A percentile compares a stretch with the other conserved stretches of the same genome.
Evolutionary conservation across 495 filamentous ascomycete genomes (phyloP).

Genomic region (Glarea lozoyensis): DNA sequence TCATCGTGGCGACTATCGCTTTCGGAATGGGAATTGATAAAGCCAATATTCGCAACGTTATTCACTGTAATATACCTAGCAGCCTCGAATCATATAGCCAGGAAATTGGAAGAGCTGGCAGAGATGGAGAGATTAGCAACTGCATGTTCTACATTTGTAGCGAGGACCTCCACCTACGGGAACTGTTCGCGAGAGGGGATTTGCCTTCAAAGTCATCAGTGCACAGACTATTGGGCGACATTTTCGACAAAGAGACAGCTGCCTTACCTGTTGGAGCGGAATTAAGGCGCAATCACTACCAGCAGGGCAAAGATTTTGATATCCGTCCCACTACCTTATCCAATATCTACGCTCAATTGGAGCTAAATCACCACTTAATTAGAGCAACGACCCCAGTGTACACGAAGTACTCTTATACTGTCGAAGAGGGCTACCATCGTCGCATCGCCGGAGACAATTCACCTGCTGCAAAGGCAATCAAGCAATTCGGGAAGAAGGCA

Average conservation of each 20-base stretch:
- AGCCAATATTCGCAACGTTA: slow-evolving; percentile 45
- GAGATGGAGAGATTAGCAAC: slow-evolving; percentile 39
- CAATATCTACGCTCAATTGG: slow-evolving; percentile 16
- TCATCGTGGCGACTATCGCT: slow-evolving; percentile 51
- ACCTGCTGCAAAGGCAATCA: slow-evolving; percentile 28
- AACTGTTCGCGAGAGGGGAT: slow-evolving; percentile 47
- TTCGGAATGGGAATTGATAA: slow-evolving; percentile 57
- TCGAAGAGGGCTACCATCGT: slow-evolving; percentile 18
- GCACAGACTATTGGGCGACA: slow-evolving; percentile 30
- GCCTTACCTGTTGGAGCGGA: slow-evolving; percentile 27
- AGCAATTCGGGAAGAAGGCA: slow-evolving; percentile 19
- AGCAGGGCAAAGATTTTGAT: slow-evolving; percentile 37
- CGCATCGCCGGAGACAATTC: slow-evolving; percentile 21
- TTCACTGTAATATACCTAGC: slow-evolving; percentile 45
- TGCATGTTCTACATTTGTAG: slow-evolving; percentile 46
- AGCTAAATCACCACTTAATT: slow-evolving; percentile 41
- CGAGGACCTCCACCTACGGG: slow-evolving; percentile 41
- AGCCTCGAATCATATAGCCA: slow-evolving; percentile 52
- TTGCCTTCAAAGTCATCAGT: slow-evolving; percentile 41
- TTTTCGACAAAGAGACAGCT: slow-evolving; percentile 27
- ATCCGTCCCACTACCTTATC: slow-evolving; percentile 22
- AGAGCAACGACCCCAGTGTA: slow-evolving; percentile 48
- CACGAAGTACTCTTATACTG: slow-evolving; percentile 38
- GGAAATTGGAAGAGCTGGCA: slow-evolving; percentile 49
- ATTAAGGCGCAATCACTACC: slow-evolving; percentile 33